These are phyloP conservation scores for Tylopilus sp. DNA, from an alignment of 768 basidiomycete genomes.

Conservation along the genomic window DNA sequence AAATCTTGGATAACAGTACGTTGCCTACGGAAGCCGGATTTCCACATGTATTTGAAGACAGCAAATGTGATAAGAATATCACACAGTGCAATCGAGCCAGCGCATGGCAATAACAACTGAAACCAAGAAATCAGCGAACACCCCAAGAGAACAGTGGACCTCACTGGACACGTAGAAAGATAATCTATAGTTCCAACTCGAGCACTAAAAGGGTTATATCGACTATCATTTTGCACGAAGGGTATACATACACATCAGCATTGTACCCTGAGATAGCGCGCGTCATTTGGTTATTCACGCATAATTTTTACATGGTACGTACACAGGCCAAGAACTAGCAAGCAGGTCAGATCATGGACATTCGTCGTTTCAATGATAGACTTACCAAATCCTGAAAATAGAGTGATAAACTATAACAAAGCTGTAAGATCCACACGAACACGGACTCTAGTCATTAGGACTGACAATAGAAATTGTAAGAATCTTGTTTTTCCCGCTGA, in stretches of 20 bases:
- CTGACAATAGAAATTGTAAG: conserved; percentile 11
- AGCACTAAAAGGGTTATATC: neutral
- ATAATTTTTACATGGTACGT: neutral
- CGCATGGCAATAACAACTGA: neutral
- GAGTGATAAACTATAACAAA: neutral
- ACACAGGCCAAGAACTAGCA: conserved; percentile 10
- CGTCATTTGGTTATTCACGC: neutral
- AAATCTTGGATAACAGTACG: conserved; percentile 6
- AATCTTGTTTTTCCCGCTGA: conserved; percentile 14
- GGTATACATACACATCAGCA: neutral
- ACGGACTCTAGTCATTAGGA: neutral
- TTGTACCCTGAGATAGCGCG: neutral
- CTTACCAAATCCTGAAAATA: neutral
- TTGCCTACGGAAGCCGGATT: conserved; percentile 8
- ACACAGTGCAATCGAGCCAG: neutral
- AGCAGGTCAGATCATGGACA: too few relatives aligned
- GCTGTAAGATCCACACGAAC: neutral
- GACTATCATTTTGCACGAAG: neutral
- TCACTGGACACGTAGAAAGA: neutral
- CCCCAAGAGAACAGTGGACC: neutral
- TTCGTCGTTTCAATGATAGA: too few relatives aligned
- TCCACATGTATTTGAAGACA: conserved; percentile 19
- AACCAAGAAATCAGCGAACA: neutral
- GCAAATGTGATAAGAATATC: conserved; percentile 3
- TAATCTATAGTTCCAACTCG: neutral